phyloP scores from a whole-genome alignment of 768 basidiomycete species.

The Cyclocybe cylindracea region DNA sequence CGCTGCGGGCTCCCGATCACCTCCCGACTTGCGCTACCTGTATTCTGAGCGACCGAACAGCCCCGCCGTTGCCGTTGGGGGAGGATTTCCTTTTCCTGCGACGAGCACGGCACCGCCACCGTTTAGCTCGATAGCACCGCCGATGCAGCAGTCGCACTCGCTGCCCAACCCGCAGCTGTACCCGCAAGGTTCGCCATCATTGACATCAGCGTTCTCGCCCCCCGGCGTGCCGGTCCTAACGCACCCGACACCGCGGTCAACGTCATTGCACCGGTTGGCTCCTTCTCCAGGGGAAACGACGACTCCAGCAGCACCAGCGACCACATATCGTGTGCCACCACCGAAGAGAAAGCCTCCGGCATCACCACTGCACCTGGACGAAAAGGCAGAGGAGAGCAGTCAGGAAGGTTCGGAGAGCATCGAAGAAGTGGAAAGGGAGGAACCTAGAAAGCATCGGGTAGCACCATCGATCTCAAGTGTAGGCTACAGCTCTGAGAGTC shows the following conservation, averaged over 20 bases:
- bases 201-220: neutral
- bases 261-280: conserved; percentile 14
- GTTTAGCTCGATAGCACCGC: neutral
- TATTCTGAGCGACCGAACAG: conserved; percentile 37
- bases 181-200: neutral
- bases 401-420: conserved; percentile 12
- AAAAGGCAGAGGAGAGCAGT: neutral
- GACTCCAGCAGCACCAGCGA: neutral
- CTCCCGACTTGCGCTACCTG: conserved; percentile 30
- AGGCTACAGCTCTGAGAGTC: no score
- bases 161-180: neutral
- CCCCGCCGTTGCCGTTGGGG: conserved; percentile 21
- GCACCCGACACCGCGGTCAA: conserved; percentile 16
- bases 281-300: neutral
- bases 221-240: conserved; percentile 9
- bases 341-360: conserved; percentile 19
- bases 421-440: neutral
- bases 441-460: no score
- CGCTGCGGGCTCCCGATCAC: conserved; percentile 34
- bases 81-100: neutral
- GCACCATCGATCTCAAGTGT: no score
- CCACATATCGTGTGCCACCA: conserved; percentile 14
- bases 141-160: no score
- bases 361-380: conserved; percentile 8
- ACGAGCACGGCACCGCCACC: neutral